Base-by-base conservation (phyloP, 148 eudicot species). In the Chenopodium suecicum region DNA sequence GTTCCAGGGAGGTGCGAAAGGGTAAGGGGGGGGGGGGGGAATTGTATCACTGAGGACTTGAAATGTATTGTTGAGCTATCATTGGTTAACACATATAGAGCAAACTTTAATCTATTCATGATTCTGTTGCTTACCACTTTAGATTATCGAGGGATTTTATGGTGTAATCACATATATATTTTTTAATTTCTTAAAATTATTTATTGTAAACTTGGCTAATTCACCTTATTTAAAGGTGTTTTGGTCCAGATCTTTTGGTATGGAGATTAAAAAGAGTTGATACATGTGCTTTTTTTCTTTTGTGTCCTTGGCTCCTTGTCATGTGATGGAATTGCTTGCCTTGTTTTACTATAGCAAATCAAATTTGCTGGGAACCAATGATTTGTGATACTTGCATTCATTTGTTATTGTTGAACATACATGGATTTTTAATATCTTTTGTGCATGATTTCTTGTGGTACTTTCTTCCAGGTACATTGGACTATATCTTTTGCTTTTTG, bases 401-500 rank as follows among this genome's bases (percentile, higher is more conserved):
- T 46, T 32, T 14, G 29, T 75, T 75, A 5, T 70, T 37, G 20
- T 70, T 34, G 17, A 37, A 54, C 37, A 50, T 9, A 7, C 22
- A 7, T 47, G 50, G 23, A 58, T 70, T 76, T 44, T 48, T 72
- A 23, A 27, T 74, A 32, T 32, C 70, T n/a, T 41, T 60, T 29
- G 11, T 41, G 70, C 4, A 13, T 54, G 10, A 63, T 73, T 60
- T 64, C 81, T 75, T 62, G 46, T 50, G 78, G 22, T 77, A 19
- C 19, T 81, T 70, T 56, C 19, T 63, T 14, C 52, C 86, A 96
- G 99, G 99, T 92, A 88, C 81, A 79, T 90, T 41, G 88, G 90
- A 46, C 65, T 90, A 22, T 96, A 94, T 85, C 73, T 89, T 52
- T 56, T 89, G 74, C 90, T 96, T 78, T 90, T 89, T 85, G 85